Conservation (phyloP, 2,329 filamentous ascomycete genomes). For the Alternaria infectoria region DNA sequence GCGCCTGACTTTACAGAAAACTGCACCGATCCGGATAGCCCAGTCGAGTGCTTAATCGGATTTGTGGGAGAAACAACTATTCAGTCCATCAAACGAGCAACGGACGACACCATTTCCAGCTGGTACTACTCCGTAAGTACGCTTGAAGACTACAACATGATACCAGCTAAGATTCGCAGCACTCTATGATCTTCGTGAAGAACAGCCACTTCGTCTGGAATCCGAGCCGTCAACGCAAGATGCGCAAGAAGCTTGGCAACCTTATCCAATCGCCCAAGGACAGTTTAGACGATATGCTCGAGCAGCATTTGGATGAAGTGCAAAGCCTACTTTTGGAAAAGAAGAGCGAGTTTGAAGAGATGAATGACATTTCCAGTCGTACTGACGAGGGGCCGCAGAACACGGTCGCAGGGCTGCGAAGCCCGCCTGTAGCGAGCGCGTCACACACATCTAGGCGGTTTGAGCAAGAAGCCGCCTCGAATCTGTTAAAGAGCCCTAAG, state of each 20-base stretch:
- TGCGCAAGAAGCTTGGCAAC: slow-evolving; percentile 64
- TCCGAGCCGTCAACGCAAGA: slow-evolving; percentile 62
- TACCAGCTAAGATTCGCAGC: slow-evolving; percentile 43
- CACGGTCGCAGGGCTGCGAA: slow-evolving; percentile 22
- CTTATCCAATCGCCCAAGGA: slow-evolving; percentile 55
- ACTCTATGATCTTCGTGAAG: slow-evolving; percentile 80
- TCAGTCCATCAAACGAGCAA: slow-evolving; percentile 69
- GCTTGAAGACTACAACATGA: neutral
- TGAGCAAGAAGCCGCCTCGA: slow-evolving; percentile 19
- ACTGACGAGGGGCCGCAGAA: slow-evolving; percentile 27
- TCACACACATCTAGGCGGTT: slow-evolving; percentile 17
- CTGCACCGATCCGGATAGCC: slow-evolving; percentile 63
- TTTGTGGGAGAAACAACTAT: slow-evolving; percentile 79
- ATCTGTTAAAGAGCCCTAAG: slow-evolving; percentile 22
- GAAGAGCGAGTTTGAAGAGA: slow-evolving; percentile 49
- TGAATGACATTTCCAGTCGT: slow-evolving; percentile 23
- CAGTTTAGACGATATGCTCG: slow-evolving; percentile 63
- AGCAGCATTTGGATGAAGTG: slow-evolving; percentile 59
- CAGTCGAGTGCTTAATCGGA: slow-evolving; percentile 74
- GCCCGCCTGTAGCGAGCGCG: slow-evolving; percentile 25
- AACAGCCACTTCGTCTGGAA: slow-evolving; percentile 77
- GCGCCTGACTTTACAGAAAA: slow-evolving; percentile 47
- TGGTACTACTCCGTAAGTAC: slow-evolving; percentile 77
- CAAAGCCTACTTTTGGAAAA: slow-evolving; percentile 53
- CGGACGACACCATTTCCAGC: slow-evolving; percentile 74